These are phyloP conservation scores for Fusarium algeriense DNA, from an alignment of 2,329 filamentous ascomycete species.

Conservation along the genomic window DNA sequence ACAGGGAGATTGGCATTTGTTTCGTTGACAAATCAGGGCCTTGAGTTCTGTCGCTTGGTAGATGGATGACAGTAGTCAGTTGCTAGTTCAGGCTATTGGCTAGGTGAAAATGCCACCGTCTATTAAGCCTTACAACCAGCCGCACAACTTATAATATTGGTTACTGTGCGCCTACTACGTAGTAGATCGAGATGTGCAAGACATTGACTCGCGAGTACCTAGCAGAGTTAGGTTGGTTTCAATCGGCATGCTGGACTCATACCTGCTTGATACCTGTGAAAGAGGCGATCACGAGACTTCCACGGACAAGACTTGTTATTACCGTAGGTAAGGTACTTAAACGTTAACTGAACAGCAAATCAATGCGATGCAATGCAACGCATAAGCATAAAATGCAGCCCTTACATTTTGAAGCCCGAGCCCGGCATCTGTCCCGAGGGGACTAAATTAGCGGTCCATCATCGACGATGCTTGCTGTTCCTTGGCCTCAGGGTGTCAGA, in stretches of 20 bases:
- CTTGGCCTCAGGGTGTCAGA: conserved; percentile 8
- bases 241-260: neutral
- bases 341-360: conserved; percentile 11
- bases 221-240: neutral
- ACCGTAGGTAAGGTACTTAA: neutral
- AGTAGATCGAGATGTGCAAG: neutral
- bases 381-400: conserved; percentile 7
- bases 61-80: conserved; percentile 6
- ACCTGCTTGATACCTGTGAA: neutral
- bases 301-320: neutral
- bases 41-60: neutral
- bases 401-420: neutral
- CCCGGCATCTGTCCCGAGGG: conserved; percentile 14
- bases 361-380: conserved; percentile 4
- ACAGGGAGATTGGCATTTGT: neutral
- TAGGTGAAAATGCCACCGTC: neutral
- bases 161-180: neutral
- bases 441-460: conserved; percentile 31
- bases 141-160: neutral
- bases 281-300: conserved; percentile 7
- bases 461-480: conserved; percentile 29
- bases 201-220: neutral
- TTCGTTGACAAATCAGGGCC: neutral
- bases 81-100: neutral
- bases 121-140: neutral